Percentiles rank a stretch among this genome's conserved stretches.
Conservation (phyloP, 2,329 filamentous ascomycete species). For the Aspergillus sp. region DNA sequence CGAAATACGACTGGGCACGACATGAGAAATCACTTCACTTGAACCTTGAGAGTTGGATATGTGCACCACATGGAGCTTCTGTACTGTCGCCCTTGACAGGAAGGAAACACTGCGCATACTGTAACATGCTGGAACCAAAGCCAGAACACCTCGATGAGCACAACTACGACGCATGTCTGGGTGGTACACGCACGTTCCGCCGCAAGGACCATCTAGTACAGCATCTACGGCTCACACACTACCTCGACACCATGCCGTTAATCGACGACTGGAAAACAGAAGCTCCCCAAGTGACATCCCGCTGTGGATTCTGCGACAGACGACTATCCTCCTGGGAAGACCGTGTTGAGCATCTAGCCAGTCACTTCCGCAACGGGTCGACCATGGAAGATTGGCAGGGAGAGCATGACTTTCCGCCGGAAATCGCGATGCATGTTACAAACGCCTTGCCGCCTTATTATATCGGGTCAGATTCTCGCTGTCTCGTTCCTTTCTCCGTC, state of each 20-base stretch:
- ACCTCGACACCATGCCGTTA: constrained; percentile 1
- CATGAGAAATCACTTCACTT: constrained; percentile 10
- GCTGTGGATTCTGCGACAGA: constrained; percentile 10
- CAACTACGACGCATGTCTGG: constrained; percentile 4
- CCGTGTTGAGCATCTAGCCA: constrained; percentile 4
- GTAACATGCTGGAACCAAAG: constrained; percentile 3
- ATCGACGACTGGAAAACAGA: constrained; percentile 11
- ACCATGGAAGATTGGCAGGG: constrained; percentile 11
- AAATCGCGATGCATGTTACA: constrained; percentile 8
- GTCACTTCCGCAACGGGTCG: constrained; percentile 8
- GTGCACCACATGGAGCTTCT: constrained; percentile 3
- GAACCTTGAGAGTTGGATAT: constrained; percentile 6
- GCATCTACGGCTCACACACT: constrained; percentile 5
- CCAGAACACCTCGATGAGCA: constrained; percentile 4
- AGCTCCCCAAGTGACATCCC: constrained; percentile 1
- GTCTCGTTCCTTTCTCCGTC: constrained; percentile 14
- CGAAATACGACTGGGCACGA: constrained; percentile 7
- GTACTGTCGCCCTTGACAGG: constrained; percentile 1
- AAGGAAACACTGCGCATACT: constrained; percentile 4
- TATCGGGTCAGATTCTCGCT: constrained; percentile 10
- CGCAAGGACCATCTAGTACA: constrained; percentile 11
- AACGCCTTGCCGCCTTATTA: constrained; percentile 15
- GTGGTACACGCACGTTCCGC: constrained; percentile 2
- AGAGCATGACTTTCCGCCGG: constrained; percentile 12
- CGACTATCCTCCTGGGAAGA: constrained; percentile 1